Evolutionary conservation across 371 early-diverging fungal genomes (phyloP).

Genomic region (Mortierella sp.): DNA sequence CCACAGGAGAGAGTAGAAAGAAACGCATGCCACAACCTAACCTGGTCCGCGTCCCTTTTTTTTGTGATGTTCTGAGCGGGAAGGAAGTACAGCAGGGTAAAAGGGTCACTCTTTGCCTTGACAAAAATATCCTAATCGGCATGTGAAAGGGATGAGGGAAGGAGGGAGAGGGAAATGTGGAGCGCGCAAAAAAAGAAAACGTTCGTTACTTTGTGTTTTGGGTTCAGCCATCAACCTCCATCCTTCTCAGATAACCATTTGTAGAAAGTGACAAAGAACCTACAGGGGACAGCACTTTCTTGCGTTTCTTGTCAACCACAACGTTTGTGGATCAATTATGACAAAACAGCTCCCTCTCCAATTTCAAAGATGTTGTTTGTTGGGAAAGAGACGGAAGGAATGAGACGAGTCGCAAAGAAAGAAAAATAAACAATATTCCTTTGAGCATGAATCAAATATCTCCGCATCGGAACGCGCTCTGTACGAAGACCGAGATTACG

Average conservation of each 20-base stretch:
- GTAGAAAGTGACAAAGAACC: neutral
- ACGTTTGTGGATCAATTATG: neutral
- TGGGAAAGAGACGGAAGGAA: neutral
- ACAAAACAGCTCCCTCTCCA: neutral
- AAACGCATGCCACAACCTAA: neutral
- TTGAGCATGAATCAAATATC: too few relatives aligned
- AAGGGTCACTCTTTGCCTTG: neutral
- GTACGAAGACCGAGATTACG: too few relatives aligned
- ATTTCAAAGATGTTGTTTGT: neutral
- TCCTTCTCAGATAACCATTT: neutral
- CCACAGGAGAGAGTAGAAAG: neutral
- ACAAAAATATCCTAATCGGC: neutral
- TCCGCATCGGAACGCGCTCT: too few relatives aligned
- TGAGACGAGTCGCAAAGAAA: too few relatives aligned
- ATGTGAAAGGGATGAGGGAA: constrained; percentile 28
- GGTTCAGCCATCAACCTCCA: neutral
- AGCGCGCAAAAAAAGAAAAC: constrained; percentile 4
- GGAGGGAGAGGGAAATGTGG: constrained; percentile 16
- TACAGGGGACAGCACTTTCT: too few relatives aligned
- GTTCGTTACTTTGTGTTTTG: neutral
- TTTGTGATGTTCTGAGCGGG: neutral
- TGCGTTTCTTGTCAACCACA: neutral
- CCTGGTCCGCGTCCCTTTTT: constrained; percentile 7
- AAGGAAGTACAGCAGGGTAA: neutral
- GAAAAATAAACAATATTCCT: too few relatives aligned